Evolutionary conservation across 2,329 filamentous ascomycete species (phyloP).

Genomic region (Hymenoscyphus repandus): DNA sequence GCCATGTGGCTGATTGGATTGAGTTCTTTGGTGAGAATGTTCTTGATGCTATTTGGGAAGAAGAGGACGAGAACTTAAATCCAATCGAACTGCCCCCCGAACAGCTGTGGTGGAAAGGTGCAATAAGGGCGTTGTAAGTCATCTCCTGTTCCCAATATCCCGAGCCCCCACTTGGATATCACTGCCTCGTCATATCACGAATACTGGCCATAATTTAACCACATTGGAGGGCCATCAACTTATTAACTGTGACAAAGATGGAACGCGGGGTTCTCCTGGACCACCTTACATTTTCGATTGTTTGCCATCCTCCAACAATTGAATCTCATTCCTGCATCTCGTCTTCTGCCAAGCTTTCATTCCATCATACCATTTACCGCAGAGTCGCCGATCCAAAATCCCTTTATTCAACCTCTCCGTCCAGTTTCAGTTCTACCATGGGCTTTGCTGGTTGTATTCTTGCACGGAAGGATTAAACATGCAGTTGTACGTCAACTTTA

Average conservation of each 20-base stretch:
- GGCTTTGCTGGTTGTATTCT: constrained; percentile 20
- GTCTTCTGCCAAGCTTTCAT: constrained; percentile 18
- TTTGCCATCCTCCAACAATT: constrained; percentile 32
- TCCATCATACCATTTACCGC: constrained; percentile 28
- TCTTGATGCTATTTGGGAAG: constrained; percentile 19
- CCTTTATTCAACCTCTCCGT: constrained; percentile 10
- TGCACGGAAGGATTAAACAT: constrained; percentile 22
- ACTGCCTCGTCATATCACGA: too few species aligned
- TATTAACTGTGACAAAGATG: constrained; percentile 21
- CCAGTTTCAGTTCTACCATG: constrained; percentile 16
- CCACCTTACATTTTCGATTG: constrained; percentile 27
- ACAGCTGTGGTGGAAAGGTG: constrained; percentile 10
- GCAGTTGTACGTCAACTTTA: constrained; percentile 23
- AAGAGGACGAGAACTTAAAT: constrained; percentile 11
- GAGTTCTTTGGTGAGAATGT: constrained; percentile 20
- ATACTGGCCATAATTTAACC: too few species aligned
- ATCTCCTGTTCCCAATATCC: not conserved
- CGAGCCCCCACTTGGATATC: not conserved
- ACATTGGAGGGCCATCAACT: not conserved
- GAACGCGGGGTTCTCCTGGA: constrained; percentile 20
- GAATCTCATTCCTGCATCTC: constrained; percentile 22
- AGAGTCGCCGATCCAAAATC: constrained; percentile 23
- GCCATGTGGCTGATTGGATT: constrained; percentile 26
- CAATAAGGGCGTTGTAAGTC: constrained; percentile 14
- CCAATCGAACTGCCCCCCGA: constrained; percentile 5